Percentiles rank a stretch among this genome's conserved stretches.
These are phyloP conservation scores for Cordia subcordata DNA, from an alignment of 257 asterid species.

Conservation along the genomic window DNA sequence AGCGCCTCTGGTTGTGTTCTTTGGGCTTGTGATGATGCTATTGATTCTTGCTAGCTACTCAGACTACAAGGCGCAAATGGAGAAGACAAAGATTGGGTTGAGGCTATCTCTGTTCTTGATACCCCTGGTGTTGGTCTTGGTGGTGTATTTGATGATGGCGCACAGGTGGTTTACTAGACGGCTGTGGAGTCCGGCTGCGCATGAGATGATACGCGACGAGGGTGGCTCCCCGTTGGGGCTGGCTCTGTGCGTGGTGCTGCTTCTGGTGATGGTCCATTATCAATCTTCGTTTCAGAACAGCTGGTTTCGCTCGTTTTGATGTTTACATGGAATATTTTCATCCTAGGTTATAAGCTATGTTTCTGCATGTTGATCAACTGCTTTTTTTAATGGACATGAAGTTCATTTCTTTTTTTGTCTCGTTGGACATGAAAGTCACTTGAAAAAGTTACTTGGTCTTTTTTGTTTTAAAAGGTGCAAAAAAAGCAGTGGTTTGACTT, in stretches of 20 bases:
- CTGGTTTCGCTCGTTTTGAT: slow-evolving; percentile 42
- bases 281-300: slow-evolving; percentile 41
- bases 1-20: slow-evolving; percentile 45
- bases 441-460: too few species aligned
- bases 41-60: slow-evolving; percentile 35
- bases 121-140: slow-evolving; percentile 37
- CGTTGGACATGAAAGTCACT: too few species aligned
- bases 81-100: slow-evolving; percentile 33
- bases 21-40: slow-evolving; percentile 39
- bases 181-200: too few species aligned
- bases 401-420: too few species aligned
- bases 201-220: slow-evolving; percentile 12
- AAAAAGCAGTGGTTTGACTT: too few species aligned
- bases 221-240: slow-evolving; percentile 48
- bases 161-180: slow-evolving; percentile 38
- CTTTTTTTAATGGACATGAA: too few species aligned
- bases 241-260: slow-evolving; percentile 33
- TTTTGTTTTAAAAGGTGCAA: too few species aligned
- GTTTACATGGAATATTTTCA: background rate
- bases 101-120: slow-evolving; percentile 30
- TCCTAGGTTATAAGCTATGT: too few species aligned
- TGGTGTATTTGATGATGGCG: slow-evolving; percentile 27
- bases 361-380: too few species aligned
- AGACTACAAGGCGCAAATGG: slow-evolving; percentile 29
- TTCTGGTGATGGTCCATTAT: slow-evolving; percentile 45